Evolutionary conservation across 225 moss, liverwort and hornwort species (phyloP), one percentile per base, ranked within the genome.

Genomic region (Pseudoscleropodium purum): DNA sequence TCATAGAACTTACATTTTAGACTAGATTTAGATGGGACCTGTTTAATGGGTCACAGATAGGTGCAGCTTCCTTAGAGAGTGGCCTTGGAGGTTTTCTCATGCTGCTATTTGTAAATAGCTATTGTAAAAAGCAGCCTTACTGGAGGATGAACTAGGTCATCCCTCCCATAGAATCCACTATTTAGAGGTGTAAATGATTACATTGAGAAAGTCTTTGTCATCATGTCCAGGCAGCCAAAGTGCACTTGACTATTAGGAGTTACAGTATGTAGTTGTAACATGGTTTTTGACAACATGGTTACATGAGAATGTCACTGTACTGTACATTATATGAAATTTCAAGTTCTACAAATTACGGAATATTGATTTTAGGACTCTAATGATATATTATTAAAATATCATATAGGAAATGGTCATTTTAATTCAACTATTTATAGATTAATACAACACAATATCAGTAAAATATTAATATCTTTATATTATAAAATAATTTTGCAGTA

Each of bases 401-500:
- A 10, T 13, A 31, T 47, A 7, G 30, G 6, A 45, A 74, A 9
- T 17, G 15, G 9, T 43, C 17, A 73, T 29, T 43, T 29, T 5
- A 27, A 43, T 73, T 72, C 15, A 41, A 15, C 8, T 14, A 41
- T 72, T 26, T 26, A 26, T n/a, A 39, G 10, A 36, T 6, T 19
- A 18, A 18, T 18, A 18, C 6, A 36, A 67, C 0, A 6, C 11
- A 37, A 20, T 68, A 6, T 68, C 6, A n/a, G 7, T n/a, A n/a
- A 7, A 69, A 69, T n/a, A 39, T 4, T 21, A 12, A n/a, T 37
- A n/a, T n/a, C 7, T 69, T 69, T 15, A 39, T 25, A 15, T 25
- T 8, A 39, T 14, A 25, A 25, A 4, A 39, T 0, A 15, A n/a
- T n/a, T 8, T 39, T 41, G 3, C 3, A 15, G 5, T 41, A 26